A percentile compares a stretch with the other conserved stretches of the same genome.
These are phyloP conservation scores for Cladosporium sp. DNA, from an alignment of 2,329 filamentous ascomycete species.

Conservation along the genomic window DNA sequence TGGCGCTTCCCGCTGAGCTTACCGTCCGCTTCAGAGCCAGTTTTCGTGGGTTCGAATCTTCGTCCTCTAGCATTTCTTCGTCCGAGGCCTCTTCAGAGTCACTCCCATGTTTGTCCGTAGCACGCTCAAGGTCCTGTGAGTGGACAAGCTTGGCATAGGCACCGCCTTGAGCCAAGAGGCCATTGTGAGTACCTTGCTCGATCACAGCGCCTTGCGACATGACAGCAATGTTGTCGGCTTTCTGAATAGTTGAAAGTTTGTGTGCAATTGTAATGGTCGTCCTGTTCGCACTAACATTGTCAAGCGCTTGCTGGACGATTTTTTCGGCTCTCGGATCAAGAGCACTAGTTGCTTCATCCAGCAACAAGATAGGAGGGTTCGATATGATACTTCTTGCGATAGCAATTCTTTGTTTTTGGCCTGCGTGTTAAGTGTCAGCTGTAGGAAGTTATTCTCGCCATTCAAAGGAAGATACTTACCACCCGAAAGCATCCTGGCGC, in stretches of 20 bases:
- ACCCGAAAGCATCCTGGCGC: conserved; percentile 29
- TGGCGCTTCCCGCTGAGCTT: background rate
- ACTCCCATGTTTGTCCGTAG: conserved; percentile 15
- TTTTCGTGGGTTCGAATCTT: conserved; percentile 22
- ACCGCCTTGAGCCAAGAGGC: conserved; percentile 34
- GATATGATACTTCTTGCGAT: conserved; percentile 33
- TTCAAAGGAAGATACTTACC: conserved; percentile 10
- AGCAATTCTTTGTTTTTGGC: conserved; percentile 31
- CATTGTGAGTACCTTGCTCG: conserved; percentile 39
- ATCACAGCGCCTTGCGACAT: conserved; percentile 38
- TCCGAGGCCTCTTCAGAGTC: conserved; percentile 24
- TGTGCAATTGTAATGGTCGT: conserved; percentile 40
- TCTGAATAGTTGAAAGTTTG: conserved; percentile 38
- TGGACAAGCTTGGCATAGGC: conserved; percentile 39
- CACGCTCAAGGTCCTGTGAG: conserved; percentile 39
- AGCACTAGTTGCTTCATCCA: conserved; percentile 35
- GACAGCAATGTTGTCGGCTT: conserved; percentile 42
- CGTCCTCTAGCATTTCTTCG: conserved; percentile 25
- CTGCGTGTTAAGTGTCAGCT: background rate
- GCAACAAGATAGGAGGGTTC: conserved; percentile 29
- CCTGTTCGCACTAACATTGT: conserved; percentile 26
- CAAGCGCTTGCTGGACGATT: conserved; percentile 30
- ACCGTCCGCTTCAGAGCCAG: conserved; percentile 3
- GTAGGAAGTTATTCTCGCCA: background rate
- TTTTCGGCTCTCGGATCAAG: conserved; percentile 31